Evolutionary conservation across 2,329 filamentous ascomycete genomes (phyloP).

Genomic region (Parascedosporium putredinis): DNA sequence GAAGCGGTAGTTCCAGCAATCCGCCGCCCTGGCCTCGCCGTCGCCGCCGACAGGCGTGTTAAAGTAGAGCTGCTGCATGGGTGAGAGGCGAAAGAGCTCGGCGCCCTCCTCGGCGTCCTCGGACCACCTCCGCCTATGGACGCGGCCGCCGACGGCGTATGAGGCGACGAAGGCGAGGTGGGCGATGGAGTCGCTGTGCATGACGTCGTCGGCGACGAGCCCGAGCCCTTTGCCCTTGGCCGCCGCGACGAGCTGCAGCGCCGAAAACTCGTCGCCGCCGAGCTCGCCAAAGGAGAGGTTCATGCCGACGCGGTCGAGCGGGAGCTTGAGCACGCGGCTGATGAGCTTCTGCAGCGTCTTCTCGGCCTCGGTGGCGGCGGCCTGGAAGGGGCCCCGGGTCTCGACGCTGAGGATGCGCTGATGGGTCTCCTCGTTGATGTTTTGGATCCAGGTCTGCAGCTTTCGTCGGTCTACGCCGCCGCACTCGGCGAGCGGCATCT

Average conservation of each 20-base stretch:
- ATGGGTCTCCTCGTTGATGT: constrained; percentile 35
- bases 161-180: constrained; percentile 27
- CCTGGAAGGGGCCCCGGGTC: constrained; percentile 22
- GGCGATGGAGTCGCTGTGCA: constrained; percentile 25
- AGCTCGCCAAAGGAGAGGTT: constrained; percentile 29
- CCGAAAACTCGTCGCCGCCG: constrained; percentile 28
- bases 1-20: constrained; percentile 32
- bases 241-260: constrained; percentile 26
- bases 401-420: constrained; percentile 34
- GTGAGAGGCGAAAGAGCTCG: constrained; percentile 33
- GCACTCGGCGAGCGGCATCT: constrained; percentile 30
- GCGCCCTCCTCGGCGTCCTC: constrained; percentile 15
- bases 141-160: constrained; percentile 19
- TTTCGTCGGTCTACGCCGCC: constrained; percentile 31
- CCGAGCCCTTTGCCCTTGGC: constrained; percentile 28
- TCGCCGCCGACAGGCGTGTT: constrained; percentile 32
- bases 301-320: constrained; percentile 28
- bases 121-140: constrained; percentile 20
- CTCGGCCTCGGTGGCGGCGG: constrained; percentile 27
- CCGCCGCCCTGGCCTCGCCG: constrained; percentile 17
- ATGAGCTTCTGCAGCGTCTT: constrained; percentile 27
- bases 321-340: constrained; percentile 26
- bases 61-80: constrained; percentile 45
- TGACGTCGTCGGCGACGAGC: constrained; percentile 25
- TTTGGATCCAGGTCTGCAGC: constrained; percentile 44